Conservation (phyloP, 2,329 filamentous ascomycete genomes). For the Diaporthe sp. region DNA sequence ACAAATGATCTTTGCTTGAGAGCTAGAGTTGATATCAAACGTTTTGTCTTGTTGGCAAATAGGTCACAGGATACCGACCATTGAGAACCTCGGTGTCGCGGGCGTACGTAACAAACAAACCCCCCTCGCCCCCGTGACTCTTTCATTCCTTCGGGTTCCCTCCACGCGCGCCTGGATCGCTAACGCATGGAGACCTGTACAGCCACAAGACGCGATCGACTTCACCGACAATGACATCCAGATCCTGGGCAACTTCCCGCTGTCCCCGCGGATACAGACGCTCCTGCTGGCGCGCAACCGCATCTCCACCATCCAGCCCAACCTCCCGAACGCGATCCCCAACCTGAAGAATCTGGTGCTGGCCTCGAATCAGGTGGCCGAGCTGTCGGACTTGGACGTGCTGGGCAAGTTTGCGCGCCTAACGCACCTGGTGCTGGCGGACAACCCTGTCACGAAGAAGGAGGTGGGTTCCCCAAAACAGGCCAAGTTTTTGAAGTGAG, state of each 20-base stretch:
- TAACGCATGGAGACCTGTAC: conserved; percentile 1
- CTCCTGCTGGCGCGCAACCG: conserved; percentile 93
- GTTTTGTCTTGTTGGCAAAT: conserved; percentile 63
- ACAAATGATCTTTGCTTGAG: conserved; percentile 68
- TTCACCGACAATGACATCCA: conserved; percentile 98
- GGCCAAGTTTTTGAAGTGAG: background rate
- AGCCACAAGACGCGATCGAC: conserved; percentile 98
- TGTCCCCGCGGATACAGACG: conserved; percentile 88
- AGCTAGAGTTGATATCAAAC: conserved; percentile 87
- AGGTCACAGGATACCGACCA: conserved; percentile 98
- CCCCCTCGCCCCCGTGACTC: background rate
- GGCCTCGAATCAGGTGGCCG: conserved; percentile 83
- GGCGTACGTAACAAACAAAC: conserved; percentile 72
- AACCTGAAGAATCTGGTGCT: conserved; percentile 87
- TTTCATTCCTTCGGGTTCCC: too few relatives aligned
- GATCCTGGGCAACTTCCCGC: conserved; percentile 90
- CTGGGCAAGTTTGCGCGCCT: conserved; percentile 77
- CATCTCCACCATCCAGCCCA: conserved; percentile 83
- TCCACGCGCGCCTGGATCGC: background rate
- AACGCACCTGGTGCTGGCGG: conserved; percentile 84
- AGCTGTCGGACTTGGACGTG: conserved; percentile 91
- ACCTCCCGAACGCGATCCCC: conserved; percentile 81
- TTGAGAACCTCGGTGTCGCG: conserved; percentile 97
- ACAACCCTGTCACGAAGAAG: conserved; percentile 92
- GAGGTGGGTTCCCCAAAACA: conserved; percentile 73